Base-by-base conservation (phyloP, 768 basidiomycete genomes). In the Leccinellum luteum region DNA sequence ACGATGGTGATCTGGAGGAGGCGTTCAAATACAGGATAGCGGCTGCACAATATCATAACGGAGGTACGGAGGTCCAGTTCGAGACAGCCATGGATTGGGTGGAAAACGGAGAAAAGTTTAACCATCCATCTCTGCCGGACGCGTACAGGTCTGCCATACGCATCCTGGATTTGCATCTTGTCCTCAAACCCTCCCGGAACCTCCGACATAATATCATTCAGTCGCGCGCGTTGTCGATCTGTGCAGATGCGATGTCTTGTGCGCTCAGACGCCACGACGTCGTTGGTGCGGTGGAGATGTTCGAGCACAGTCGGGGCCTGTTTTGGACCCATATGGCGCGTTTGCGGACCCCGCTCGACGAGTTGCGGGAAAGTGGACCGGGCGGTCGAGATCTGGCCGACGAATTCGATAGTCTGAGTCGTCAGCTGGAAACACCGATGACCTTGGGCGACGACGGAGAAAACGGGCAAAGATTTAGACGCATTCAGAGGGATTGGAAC, bases 201-300 rank as follows among this genome's bases (percentile, higher is more conserved):
- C 48, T 54, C 32, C 65, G 60, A 21, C 56, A 66, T 10, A 35
- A 57, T 31, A 59, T 65, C 4, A 58, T 67, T 30, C 62, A 58
- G 56, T 35, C 31, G 1, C 49, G 35, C 6, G 55, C 60, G n/a
- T 10, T 55, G 28, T 57, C 64, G 8, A 38, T 68, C 23, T 67
- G 63, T 41, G 56, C 56, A 14, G 67, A 71, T 51, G 71, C 73
- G 4, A 69, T 66, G 1, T 61, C 67, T 9, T 65, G 64, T 21
- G 73, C 72, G 7, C 65, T 70, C 32, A 53, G 60, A 30, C 21
- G 51, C 5, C 53, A 53, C 0, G 58, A 69, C 12, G 53, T 62
- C 14, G 56, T 69, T 6, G 63, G 55, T 19, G 71, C 68, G n/a
- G 63, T 77, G 30, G 73, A 76, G 58, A 67, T 75, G 66, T 65